phyloP scores from a whole-genome alignment of 257 asterid genomes.

The Gentiana straminea region DNA sequence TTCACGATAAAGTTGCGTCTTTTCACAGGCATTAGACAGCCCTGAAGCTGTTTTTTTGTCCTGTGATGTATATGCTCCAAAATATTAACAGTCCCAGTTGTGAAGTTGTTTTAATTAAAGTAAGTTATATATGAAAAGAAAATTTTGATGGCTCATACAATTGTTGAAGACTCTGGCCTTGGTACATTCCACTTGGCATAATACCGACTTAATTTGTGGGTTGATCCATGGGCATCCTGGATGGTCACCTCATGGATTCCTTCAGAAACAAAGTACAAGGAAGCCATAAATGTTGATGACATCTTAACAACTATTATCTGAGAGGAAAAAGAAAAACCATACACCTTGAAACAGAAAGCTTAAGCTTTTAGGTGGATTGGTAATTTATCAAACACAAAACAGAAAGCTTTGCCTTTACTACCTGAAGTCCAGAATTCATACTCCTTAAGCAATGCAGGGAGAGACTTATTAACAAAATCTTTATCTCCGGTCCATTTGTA shows the following conservation, averaged over 20 bases:
- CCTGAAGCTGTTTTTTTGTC: conserved; percentile 67
- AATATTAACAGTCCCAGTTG: too few species aligned
- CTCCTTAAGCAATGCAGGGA: conserved; percentile 73
- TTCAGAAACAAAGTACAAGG: conserved; percentile 13
- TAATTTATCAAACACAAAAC: not conserved
- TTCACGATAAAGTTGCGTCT: conserved; percentile 55
- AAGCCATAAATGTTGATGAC: conserved; percentile 2
- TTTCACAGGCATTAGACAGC: conserved; percentile 36
- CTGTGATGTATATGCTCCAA: conserved; percentile 20
- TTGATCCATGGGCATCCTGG: conserved; percentile 49
- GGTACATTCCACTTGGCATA: conserved; percentile 88
- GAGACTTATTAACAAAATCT: conserved; percentile 39
- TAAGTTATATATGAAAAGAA: not conserved
- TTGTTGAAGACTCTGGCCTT: conserved; percentile 82
- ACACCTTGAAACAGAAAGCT: not conserved
- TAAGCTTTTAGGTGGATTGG: not conserved
- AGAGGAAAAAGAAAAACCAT: too few species aligned
- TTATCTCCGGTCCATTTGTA: conserved; percentile 48
- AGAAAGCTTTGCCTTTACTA: conserved; percentile 3
- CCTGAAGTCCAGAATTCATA: conserved; percentile 82
- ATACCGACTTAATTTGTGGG: conserved; percentile 55
- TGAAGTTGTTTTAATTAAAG: too few species aligned
- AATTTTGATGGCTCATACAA: conserved; percentile 26
- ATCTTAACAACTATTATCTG: too few species aligned
- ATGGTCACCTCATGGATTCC: conserved; percentile 69